These are phyloP conservation scores for Cicer bijugum DNA, from an alignment of 306 rosid species.

Conservation along the genomic window DNA sequence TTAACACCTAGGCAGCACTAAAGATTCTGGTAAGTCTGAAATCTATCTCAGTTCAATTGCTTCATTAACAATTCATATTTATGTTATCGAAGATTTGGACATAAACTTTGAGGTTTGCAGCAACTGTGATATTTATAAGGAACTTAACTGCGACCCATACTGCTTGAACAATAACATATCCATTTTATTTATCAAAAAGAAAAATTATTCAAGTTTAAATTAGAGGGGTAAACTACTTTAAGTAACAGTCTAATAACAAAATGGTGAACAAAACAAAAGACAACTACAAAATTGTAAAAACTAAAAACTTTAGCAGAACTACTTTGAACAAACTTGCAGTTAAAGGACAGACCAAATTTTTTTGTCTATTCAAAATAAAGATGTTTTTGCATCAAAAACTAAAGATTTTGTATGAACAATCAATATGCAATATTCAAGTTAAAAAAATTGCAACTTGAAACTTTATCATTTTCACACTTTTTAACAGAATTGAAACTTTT, in stretches of 20 bases:
- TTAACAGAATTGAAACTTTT: conserved; percentile 50
- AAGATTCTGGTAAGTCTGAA: neutral
- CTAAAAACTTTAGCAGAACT: neutral
- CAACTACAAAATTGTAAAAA: conserved; percentile 30
- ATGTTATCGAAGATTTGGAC: neutral
- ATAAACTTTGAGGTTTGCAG: neutral
- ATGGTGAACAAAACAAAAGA: neutral
- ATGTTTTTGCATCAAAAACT: conserved; percentile 36
- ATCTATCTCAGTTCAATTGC: neutral
- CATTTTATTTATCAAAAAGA: no score
- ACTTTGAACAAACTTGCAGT: conserved; percentile 28
- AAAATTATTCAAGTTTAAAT: no score
- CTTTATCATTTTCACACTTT: conserved; percentile 69
- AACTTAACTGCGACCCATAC: neutral
- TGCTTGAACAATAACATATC: no score
- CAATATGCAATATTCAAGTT: conserved; percentile 63
- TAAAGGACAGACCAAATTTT: conserved; percentile 25
- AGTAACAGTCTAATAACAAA: conserved; percentile 32
- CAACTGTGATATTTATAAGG: neutral
- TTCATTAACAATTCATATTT: neutral
- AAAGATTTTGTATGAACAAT: no score
- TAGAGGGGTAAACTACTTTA: neutral
- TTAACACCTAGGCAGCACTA: neutral
- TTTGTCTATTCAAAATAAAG: neutral
- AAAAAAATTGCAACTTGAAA: conserved; percentile 70